Conservation (phyloP, 352 stramenopile species). For the Paralagenidium karlingii region DNA sequence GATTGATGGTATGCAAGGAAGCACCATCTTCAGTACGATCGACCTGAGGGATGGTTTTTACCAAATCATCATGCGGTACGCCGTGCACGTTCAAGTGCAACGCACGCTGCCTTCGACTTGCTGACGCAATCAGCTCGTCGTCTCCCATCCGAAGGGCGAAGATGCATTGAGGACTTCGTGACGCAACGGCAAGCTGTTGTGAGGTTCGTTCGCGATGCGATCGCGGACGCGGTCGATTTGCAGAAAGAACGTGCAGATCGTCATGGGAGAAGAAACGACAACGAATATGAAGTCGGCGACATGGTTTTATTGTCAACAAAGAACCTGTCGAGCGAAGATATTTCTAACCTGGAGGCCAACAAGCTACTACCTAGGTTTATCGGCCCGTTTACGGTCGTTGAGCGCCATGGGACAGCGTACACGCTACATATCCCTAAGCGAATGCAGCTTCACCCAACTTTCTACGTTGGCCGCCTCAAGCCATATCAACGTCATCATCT, state of each 20-base stretch:
- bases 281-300: constrained; percentile 1
- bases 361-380: constrained; percentile 10
- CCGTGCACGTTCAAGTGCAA: too few species aligned
- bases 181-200: constrained; percentile 3
- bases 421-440: constrained; percentile 9
- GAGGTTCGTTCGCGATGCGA: constrained; percentile 9
- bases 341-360: too few species aligned
- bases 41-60: constrained; percentile 2
- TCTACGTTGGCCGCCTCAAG: constrained; percentile 12
- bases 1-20: too few species aligned
- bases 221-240: constrained; percentile 5
- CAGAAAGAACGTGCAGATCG: constrained; percentile 11
- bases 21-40: too few species aligned
- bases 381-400: constrained; percentile 11
- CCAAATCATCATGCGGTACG: constrained; percentile 6
- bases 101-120: too few species aligned
- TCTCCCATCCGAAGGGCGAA: too few species aligned
- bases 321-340: too few species aligned
- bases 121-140: too few species aligned
- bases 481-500: too few species aligned
- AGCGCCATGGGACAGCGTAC: constrained; percentile 7
- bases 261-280: constrained; percentile 1
- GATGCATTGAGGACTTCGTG: constrained; percentile 3
- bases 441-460: constrained; percentile 7
- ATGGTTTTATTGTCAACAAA: constrained; percentile 6